A percentile compares a stretch with the other conserved stretches of the same genome.
Conservation (phyloP, 2,329 filamentous ascomycete species). For the Diaporthe sp. region DNA sequence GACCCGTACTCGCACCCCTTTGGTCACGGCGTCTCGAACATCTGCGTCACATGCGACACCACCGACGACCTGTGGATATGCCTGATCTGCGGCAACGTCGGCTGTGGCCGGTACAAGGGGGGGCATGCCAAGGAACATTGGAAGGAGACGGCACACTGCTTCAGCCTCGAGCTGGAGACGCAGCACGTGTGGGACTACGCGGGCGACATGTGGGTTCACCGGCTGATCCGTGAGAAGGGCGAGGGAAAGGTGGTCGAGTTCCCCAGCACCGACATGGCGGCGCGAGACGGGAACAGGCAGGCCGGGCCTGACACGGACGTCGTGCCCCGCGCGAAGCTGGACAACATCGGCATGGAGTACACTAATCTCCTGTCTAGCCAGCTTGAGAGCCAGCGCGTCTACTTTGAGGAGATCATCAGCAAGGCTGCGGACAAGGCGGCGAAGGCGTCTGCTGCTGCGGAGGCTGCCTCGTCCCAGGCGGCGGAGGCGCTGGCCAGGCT, state of each 20-base stretch:
- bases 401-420: constrained; percentile 92
- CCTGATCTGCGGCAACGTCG: constrained; percentile 90
- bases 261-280: constrained; percentile 58
- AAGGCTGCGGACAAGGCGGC: constrained; percentile 91
- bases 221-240: constrained; percentile 92
- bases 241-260: constrained; percentile 93
- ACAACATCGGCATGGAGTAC: constrained; percentile 91
- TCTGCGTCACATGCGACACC: constrained; percentile 85
- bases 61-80: constrained; percentile 93
- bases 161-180: constrained; percentile 90
- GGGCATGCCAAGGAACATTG: constrained; percentile 95
- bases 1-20: constrained; percentile 67
- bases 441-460: constrained; percentile 75
- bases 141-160: constrained; percentile 89
- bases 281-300: constrained; percentile 38
- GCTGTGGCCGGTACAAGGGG: constrained; percentile 93
- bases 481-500: constrained; percentile 62
- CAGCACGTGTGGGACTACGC: constrained; percentile 99
- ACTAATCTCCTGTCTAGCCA: constrained; percentile 93
- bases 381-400: constrained; percentile 89
- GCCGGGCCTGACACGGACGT: constrained; percentile 58
- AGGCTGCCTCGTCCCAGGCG: constrained; percentile 65
- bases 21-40: constrained; percentile 69
- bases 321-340: constrained; percentile 75
- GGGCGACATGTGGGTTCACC: constrained; percentile 94